Evolutionary conservation across 2,329 filamentous ascomycete genomes (phyloP), one percentile per base, ranked within the genome.

Genomic region (Didymella pinodella): DNA sequence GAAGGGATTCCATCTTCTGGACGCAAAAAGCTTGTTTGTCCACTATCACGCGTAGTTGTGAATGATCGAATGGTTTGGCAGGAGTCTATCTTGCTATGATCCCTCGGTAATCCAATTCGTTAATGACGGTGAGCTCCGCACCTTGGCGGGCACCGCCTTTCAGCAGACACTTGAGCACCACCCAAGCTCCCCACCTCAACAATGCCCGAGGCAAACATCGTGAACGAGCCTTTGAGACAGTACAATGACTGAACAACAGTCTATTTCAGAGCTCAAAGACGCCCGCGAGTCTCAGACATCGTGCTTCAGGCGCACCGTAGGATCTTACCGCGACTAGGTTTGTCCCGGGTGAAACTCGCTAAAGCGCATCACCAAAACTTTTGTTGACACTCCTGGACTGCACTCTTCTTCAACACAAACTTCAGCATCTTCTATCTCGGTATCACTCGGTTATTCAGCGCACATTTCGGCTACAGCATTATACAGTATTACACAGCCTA

Each of bases 321-420:
- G 55, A 58, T 58, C 45, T 26, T 53, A 49, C 49, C 49, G 48
- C 46, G 46, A 45, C 18, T 49, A 58, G 46, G 56, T 54, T 58
- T 38, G 45, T 49, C 49, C 18, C 38, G 29, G 28, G 29, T 58
- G 56, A 58, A 58, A 58, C 56, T 58, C 56, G 56, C 56, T 58
- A 54, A 49, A 46, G 50, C 43, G 56, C 49, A 54, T 54, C 56
- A 31, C 29, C 56, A 54, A 58, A 49, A 54, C 50, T 53, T 50
- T 46, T 58, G 44, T 40, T 34, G 38, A 49, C 32, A 41, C 45
- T 49, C 49, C 38, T 54, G 41, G 38, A 41, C 56, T 40, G 28
- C 46, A 32, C 26, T 16, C 34, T 14, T 29, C 20, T 29, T 36
- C 38, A 48, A 50, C 40, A 29, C 12, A n/a, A 48, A 25, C 10